These are phyloP conservation scores for Eucalyptus cladocalyx DNA, from an alignment of 345 rosid genomes.

Conservation along the genomic window DNA sequence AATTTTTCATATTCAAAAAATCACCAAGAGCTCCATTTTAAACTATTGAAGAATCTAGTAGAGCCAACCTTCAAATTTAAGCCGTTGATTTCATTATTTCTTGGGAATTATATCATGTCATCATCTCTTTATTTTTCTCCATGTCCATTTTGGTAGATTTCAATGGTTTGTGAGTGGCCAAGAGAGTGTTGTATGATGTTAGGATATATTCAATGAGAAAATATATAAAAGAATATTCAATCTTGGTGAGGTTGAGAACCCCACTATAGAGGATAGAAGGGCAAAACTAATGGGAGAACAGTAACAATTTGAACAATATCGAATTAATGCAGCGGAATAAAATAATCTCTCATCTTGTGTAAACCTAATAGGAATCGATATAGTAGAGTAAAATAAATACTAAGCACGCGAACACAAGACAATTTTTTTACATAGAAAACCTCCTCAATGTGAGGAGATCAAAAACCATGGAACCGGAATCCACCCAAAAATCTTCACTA, in stretches of 20 bases:
- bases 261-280: background rate
- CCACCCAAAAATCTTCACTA: too few relatives aligned
- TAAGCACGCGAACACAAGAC: accelerated
- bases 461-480: accelerated
- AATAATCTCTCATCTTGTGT: accelerated
- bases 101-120: background rate
- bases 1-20: background rate
- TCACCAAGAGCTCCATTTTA: background rate
- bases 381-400: too few relatives aligned
- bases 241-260: background rate
- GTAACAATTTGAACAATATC: too few relatives aligned
- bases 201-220: background rate
- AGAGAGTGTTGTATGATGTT: background rate
- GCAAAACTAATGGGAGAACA: background rate
- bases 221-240: background rate
- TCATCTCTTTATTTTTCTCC: background rate
- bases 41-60: background rate
- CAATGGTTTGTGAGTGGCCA: background rate
- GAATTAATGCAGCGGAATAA: too few relatives aligned
- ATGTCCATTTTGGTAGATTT: background rate
- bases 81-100: background rate
- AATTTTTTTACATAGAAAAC: too few relatives aligned
- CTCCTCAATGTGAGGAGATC: too few relatives aligned
- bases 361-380: too few relatives aligned
- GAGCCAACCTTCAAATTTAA: background rate